phyloP scores from a whole-genome alignment of 2,329 filamentous ascomycete genomes.

The Xylaria sp. region DNA sequence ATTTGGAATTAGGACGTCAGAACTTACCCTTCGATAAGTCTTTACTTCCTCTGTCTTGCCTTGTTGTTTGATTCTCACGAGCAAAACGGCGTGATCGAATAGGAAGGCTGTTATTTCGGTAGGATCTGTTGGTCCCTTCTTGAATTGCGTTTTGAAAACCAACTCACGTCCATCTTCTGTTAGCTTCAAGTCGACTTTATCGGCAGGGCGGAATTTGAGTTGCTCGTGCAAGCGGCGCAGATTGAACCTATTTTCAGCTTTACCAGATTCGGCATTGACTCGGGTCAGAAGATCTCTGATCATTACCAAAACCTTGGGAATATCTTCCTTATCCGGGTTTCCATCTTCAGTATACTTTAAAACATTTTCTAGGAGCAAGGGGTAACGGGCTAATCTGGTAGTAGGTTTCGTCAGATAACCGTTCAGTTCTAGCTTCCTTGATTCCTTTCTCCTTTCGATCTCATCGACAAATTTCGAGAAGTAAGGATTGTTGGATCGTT shows the following conservation, averaged over 20 bases:
- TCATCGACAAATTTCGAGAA: constrained; percentile 96
- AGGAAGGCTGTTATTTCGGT: constrained; percentile 94
- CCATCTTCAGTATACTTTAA: constrained; percentile 90
- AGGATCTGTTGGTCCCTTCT: constrained; percentile 89
- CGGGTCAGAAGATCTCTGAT: constrained; percentile 88
- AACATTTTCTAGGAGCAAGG: constrained; percentile 89
- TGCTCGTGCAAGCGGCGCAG: constrained; percentile 90
- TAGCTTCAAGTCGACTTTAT: constrained; percentile 92
- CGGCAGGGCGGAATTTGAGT: constrained; percentile 88
- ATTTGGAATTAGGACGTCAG: neutral
- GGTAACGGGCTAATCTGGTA: constrained; percentile 92
- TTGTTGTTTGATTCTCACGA: constrained; percentile 89
- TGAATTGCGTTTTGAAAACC: constrained; percentile 92
- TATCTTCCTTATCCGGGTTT: constrained; percentile 89
- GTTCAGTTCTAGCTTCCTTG: constrained; percentile 94
- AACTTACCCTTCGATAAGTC: constrained; percentile 80
- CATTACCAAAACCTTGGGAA: constrained; percentile 86
- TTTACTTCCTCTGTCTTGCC: constrained; percentile 96
- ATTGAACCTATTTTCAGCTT: constrained; percentile 98
- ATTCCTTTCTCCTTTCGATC: constrained; percentile 95
- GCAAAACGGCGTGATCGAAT: constrained; percentile 93
- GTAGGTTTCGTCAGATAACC: constrained; percentile 98
- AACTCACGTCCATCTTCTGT: constrained; percentile 93
- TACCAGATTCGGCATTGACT: constrained; percentile 95
- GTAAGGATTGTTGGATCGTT: constrained; percentile 84